These are phyloP conservation scores for Tricholoma terreum DNA, from an alignment of 768 basidiomycete species.

Conservation along the genomic window DNA sequence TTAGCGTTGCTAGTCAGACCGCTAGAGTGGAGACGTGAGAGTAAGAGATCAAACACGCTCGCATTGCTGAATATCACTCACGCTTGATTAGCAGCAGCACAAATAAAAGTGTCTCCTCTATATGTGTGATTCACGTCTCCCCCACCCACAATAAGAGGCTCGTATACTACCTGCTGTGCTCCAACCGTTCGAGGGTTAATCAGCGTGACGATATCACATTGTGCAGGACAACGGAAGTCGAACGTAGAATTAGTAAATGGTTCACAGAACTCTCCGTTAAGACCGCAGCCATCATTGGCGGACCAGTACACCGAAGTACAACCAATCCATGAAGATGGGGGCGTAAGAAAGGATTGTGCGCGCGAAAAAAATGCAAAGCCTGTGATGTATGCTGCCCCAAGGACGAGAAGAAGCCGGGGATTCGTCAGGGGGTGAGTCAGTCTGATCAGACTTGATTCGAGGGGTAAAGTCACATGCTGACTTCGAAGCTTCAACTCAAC, in stretches of 20 bases:
- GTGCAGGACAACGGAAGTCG: conserved; percentile 80
- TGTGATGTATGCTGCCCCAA: conserved; percentile 64
- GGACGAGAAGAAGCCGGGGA: conserved; percentile 51
- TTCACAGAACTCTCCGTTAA: conserved; percentile 61
- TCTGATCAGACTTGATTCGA: conserved; percentile 55
- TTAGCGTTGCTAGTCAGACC: conserved; percentile 58
- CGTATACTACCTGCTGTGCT: conserved; percentile 56
- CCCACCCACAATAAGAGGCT: conserved; percentile 82
- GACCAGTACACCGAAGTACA: conserved; percentile 75
- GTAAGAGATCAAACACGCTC: conserved; percentile 4
- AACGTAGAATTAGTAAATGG: conserved; percentile 62
- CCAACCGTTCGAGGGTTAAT: conserved; percentile 77
- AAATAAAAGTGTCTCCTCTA: conserved; percentile 82
- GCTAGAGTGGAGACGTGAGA: conserved; percentile 32
- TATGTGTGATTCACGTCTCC: conserved; percentile 72
- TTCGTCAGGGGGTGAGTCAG: conserved; percentile 50
- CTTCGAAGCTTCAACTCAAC: conserved; percentile 40
- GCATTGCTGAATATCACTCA: conserved; percentile 33
- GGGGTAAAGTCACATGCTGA: conserved; percentile 35
- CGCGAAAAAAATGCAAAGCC: conserved; percentile 70
- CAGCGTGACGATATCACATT: conserved; percentile 59
- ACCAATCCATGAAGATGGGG: conserved; percentile 56
- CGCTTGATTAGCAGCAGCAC: conserved; percentile 81
- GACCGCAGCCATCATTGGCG: conserved; percentile 67
- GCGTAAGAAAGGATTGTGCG: conserved; percentile 69